Conservation (phyloP, 805 yeast species). For the Wickerhamomyces queroliae region DNA sequence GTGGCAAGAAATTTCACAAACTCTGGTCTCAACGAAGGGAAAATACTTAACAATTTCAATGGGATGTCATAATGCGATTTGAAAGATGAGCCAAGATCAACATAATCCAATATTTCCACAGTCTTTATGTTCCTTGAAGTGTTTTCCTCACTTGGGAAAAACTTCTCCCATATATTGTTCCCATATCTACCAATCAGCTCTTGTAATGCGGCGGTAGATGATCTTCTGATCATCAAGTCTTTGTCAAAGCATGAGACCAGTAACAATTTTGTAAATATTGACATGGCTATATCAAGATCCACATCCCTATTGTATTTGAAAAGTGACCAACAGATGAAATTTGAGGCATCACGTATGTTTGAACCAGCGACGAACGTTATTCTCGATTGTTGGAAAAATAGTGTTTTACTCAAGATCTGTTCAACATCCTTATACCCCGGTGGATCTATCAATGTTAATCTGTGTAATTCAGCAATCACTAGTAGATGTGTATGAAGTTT, state of each 20-base stretch:
- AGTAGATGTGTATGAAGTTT: conserved; percentile 28
- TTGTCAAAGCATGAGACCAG: conserved; percentile 59
- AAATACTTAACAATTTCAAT: conserved; percentile 17
- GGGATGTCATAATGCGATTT: conserved; percentile 35
- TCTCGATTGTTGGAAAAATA: conserved; percentile 54
- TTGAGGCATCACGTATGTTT: conserved; percentile 78
- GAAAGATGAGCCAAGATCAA: conserved; percentile 36
- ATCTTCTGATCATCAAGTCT: conserved; percentile 70
- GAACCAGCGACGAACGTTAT: conserved; percentile 51
- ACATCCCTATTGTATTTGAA: conserved; percentile 34
- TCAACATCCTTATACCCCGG: conserved; percentile 8
- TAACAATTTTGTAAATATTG: conserved; percentile 32
- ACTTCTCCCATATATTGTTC: conserved; percentile 25
- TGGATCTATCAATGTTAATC: conserved; percentile 9
- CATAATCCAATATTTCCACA: conserved; percentile 55
- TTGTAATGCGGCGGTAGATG: conserved; percentile 83
- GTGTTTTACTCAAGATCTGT: conserved; percentile 34
- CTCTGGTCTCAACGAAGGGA: conserved; percentile 16
- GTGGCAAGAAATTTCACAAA: conserved; percentile 28
- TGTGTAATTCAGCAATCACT: conserved; percentile 27
- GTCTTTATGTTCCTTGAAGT: conserved; percentile 39
- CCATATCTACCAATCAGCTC: conserved; percentile 81
- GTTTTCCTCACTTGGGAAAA: conserved; percentile 16
- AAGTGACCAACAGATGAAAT: conserved; percentile 81
- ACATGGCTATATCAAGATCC: conserved; percentile 8